phyloP scores from a whole-genome alignment of 257 asterid genomes.

The Capsicum chinense region DNA sequence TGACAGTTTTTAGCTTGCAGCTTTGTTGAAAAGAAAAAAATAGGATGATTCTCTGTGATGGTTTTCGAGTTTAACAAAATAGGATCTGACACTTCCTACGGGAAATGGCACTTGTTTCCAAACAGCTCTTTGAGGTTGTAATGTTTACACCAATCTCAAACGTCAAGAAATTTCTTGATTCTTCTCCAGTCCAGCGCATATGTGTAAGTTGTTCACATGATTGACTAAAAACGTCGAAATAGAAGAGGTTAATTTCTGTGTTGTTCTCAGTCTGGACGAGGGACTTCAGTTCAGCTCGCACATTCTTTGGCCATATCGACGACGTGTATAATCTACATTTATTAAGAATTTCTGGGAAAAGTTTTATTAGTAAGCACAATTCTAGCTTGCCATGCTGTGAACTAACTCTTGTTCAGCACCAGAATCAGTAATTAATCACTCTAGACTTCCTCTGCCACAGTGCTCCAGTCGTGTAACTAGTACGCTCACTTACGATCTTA shows the following conservation, averaged over 20 bases:
- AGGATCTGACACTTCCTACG: not conserved
- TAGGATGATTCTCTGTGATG: not conserved
- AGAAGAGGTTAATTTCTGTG: not conserved
- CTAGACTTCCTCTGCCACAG: not conserved
- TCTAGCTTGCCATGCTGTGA: not conserved
- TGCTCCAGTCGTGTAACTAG: not conserved
- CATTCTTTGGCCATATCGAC: not conserved
- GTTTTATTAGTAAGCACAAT: not conserved
- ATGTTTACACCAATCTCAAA: not conserved
- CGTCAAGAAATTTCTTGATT: not conserved
- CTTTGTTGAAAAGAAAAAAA: no score
- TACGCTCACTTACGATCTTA: not conserved
- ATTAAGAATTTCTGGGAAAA: not conserved
- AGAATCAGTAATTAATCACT: not conserved
- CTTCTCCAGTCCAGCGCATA: not conserved
- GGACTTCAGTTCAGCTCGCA: not conserved
- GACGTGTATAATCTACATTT: not conserved
- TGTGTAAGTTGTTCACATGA: not conserved
- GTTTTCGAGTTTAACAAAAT: not conserved
- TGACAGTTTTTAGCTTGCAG: conserved; percentile 19
- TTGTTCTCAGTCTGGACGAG: not conserved
- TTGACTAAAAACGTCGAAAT: not conserved
- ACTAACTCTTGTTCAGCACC: not conserved
- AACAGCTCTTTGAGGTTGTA: not conserved
- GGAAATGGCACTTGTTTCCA: not conserved